These are phyloP conservation scores for Camelina laxa DNA, from an alignment of 345 rosid species.

Conservation along the genomic window DNA sequence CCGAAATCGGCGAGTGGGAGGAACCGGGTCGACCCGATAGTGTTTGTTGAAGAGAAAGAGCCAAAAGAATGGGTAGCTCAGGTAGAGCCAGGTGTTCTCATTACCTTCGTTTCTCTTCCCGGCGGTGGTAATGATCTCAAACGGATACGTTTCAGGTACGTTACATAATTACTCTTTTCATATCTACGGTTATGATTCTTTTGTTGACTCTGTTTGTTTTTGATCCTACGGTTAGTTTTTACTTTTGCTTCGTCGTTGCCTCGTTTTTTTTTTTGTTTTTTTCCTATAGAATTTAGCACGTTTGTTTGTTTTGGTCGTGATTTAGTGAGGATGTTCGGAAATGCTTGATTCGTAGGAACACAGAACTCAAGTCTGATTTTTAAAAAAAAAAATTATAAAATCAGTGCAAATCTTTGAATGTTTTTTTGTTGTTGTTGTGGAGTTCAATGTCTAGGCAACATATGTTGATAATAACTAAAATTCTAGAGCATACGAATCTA, in stretches of 20 bases:
- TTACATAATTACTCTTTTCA: not conserved
- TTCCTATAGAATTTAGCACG: not conserved
- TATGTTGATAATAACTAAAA: slow-evolving; percentile 21
- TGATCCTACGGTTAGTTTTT: slow-evolving; percentile 45
- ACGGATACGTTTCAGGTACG: slow-evolving; percentile 91
- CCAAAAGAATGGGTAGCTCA: slow-evolving; percentile 98
- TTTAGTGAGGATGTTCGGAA: slow-evolving; percentile 27
- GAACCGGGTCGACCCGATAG: slow-evolving; percentile 63
- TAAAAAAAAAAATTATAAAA: not conserved
- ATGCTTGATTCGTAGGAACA: slow-evolving; percentile 12
- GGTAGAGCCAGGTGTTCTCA: slow-evolving; percentile 96
- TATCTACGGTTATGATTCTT: slow-evolving; percentile 38
- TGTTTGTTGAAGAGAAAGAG: slow-evolving; percentile 79
- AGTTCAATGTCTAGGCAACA: slow-evolving; percentile 36
- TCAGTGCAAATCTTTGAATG: not conserved
- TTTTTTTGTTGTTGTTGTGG: slow-evolving; percentile 17
- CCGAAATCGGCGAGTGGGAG: slow-evolving; percentile 70
- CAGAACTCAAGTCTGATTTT: not conserved
- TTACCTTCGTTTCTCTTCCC: slow-evolving; percentile 89
- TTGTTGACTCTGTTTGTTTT: slow-evolving; percentile 19
- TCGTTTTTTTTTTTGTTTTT: not conserved
- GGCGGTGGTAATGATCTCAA: slow-evolving; percentile 96
- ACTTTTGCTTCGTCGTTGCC: slow-evolving; percentile 26
- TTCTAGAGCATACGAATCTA: slow-evolving; percentile 29
- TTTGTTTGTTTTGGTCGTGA: slow-evolving; percentile 24